Evolutionary conservation across 305 asterid genomes (phyloP).

Genomic region (Fraxinus dipetala): DNA sequence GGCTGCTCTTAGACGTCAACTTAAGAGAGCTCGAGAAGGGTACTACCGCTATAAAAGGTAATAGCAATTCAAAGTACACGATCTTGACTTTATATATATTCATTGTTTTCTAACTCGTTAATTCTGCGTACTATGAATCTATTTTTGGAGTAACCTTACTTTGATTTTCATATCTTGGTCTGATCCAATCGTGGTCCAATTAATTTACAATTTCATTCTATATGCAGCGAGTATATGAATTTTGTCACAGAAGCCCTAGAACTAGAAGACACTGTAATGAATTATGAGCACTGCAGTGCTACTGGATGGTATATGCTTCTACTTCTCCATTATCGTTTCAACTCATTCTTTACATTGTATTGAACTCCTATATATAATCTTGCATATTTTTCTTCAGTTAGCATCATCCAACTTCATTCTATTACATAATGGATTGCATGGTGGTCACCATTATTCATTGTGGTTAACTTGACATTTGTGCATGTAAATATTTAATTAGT

Average conservation of each 20-base stretch:
- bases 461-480: neutral
- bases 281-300: conserved; percentile 48
- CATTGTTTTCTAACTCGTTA: neutral
- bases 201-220: conserved; percentile 23
- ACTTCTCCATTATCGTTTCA: conserved; percentile 1
- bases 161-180: conserved; percentile 12
- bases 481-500: neutral
- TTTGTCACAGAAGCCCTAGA: conserved; percentile 68
- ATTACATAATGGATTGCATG: neutral
- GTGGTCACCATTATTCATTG: neutral
- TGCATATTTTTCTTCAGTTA: neutral
- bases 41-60: conserved; percentile 70
- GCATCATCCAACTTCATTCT: neutral
- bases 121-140: neutral
- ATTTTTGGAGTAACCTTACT: conserved; percentile 2
- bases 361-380: neutral
- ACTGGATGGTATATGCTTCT: conserved; percentile 54
- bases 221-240: conserved; percentile 64
- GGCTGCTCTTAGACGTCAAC: conserved; percentile 72
- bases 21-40: conserved; percentile 56
- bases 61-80: conserved; percentile 20
- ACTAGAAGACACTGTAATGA: conserved; percentile 77
- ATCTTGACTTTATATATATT: neutral
- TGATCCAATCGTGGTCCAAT: conserved; percentile 21
- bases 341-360: neutral